Conservation (phyloP, 1,284 basidiomycete genomes). For the Ceratobasidium sp. region DNA sequence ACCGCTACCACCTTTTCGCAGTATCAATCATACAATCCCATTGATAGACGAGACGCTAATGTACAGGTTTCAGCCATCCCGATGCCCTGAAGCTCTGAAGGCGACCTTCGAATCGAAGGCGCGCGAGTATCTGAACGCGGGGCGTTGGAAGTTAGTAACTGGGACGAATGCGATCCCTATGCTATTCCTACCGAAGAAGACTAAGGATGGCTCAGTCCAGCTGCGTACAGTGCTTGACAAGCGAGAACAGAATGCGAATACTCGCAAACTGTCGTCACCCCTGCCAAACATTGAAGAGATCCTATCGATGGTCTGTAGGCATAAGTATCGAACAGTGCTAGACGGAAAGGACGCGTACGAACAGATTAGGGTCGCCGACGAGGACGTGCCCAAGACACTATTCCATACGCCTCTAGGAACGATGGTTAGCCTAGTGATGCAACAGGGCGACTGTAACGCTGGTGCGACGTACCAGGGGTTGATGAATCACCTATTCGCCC, state of each 20-base stretch:
- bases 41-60: constrained; percentile 54
- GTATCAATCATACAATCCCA: constrained; percentile 57
- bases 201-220: constrained; percentile 18
- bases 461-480: constrained; percentile 50
- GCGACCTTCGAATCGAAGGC: neutral
- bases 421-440: constrained; percentile 54
- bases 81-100: constrained; percentile 14
- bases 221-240: constrained; percentile 55
- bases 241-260: constrained; percentile 54
- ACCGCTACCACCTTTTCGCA: constrained; percentile 53
- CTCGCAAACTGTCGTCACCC: constrained; percentile 54
- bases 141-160: constrained; percentile 51
- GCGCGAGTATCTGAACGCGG: constrained; percentile 38
- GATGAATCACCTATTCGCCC: constrained; percentile 53
- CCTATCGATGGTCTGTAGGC: constrained; percentile 47
- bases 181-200: constrained; percentile 55
- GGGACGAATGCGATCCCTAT: constrained; percentile 53
- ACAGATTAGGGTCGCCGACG: constrained; percentile 53
- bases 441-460: constrained; percentile 53
- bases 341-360: constrained; percentile 55
- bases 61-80: constrained; percentile 46
- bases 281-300: constrained; percentile 55
- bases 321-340: constrained; percentile 49
- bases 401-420: constrained; percentile 54
- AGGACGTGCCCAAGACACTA: constrained; percentile 49